Evolutionary conservation across 2,329 filamentous ascomycete genomes (phyloP).

Genomic region (Mycosphaerelloides madeirae): DNA sequence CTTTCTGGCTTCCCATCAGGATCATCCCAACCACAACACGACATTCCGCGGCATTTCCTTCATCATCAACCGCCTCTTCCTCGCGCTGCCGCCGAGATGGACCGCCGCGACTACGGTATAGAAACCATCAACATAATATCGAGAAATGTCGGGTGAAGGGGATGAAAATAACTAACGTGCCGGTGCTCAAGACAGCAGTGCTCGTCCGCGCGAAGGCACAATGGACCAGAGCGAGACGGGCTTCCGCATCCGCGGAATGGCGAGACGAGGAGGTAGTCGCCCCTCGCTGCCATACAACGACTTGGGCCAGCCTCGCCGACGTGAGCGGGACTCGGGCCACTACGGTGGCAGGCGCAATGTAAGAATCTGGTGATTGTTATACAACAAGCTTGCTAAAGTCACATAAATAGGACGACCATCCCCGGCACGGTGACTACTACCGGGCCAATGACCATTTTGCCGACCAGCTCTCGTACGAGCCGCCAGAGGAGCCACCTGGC

Average conservation of each 20-base stretch:
- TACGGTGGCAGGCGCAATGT: no score
- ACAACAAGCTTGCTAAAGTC: no score
- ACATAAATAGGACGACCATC: not conserved
- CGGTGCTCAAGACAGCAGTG: conserved; percentile 11
- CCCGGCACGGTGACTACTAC: not conserved
- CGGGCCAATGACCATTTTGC: conserved; percentile 1
- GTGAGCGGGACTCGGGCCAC: not conserved
- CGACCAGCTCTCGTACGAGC: conserved; percentile 14
- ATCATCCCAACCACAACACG: not conserved
- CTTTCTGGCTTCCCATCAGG: not conserved
- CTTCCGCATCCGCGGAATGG: conserved; percentile 5
- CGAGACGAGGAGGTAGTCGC: not conserved
- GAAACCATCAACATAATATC: conserved; percentile 10
- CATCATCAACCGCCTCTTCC: not conserved
- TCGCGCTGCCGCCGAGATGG: not conserved
- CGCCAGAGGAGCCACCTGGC: conserved; percentile 16
- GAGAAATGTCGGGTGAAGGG: conserved; percentile 10
- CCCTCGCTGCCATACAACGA: not conserved
- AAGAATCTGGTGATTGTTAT: no score
- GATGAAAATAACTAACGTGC: conserved; percentile 13
- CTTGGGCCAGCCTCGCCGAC: not conserved
- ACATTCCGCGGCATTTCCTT: not conserved
- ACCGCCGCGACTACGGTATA: conserved; percentile 13
- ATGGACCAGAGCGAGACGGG: not conserved
- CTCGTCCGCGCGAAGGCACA: conserved; percentile 1